These are phyloP conservation scores for Apiotrichum laibachii DNA, from an alignment of 1,284 basidiomycete species.

Conservation along the genomic window DNA sequence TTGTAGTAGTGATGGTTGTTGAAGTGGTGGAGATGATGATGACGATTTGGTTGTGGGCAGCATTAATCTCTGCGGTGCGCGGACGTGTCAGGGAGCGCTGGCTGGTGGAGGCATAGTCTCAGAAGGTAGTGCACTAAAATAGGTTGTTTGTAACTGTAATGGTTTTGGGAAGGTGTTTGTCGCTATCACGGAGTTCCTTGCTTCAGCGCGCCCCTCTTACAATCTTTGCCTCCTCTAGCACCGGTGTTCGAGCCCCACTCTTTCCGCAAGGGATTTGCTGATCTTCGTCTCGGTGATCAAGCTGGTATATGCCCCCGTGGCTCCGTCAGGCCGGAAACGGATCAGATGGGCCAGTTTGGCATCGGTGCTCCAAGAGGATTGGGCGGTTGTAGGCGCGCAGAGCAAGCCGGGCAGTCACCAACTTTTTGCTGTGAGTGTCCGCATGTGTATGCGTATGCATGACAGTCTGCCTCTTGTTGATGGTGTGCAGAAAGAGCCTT, in stretches of 20 bases:
- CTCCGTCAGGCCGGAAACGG: slow-evolving; percentile 48
- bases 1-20: neutral
- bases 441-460: too few relatives aligned
- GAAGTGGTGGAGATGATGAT: too few relatives aligned
- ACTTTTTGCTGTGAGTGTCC: slow-evolving; percentile 44
- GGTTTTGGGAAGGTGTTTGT: slow-evolving; percentile 47
- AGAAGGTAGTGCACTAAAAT: too few relatives aligned
- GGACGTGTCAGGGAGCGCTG: too few relatives aligned
- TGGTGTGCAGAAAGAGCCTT: too few relatives aligned
- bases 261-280: slow-evolving; percentile 35
- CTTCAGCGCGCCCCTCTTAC: slow-evolving; percentile 44
- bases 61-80: too few relatives aligned
- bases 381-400: slow-evolving; percentile 48
- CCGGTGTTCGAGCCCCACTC: slow-evolving; percentile 49
- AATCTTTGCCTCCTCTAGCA: slow-evolving; percentile 45
- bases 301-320: slow-evolving; percentile 23
- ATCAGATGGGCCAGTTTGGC: slow-evolving; percentile 48
- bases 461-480: too few relatives aligned
- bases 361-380: slow-evolving; percentile 46
- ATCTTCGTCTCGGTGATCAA: slow-evolving; percentile 44
- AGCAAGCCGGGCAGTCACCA: slow-evolving; percentile 45
- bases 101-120: too few relatives aligned
- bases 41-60: too few relatives aligned
- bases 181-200: slow-evolving; percentile 42
- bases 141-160: slow-evolving; percentile 44